phyloP scores from a whole-genome alignment of 1,284 basidiomycete genomes.

The Rhodotorula sp. region DNA sequence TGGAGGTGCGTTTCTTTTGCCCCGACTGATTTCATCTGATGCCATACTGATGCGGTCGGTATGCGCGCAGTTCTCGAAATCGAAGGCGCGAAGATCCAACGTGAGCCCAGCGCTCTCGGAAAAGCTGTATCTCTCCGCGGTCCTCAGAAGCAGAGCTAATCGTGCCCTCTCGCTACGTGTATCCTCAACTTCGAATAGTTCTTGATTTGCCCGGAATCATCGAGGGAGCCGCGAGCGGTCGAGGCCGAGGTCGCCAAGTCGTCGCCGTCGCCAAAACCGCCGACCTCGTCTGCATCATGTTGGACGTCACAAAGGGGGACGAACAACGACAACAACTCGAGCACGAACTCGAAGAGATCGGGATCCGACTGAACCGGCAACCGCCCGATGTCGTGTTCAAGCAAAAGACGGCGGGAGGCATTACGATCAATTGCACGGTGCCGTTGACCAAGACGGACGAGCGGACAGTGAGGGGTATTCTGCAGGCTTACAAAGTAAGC shows the following conservation, averaged over 20 bases:
- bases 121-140: no score
- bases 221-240: conserved; percentile 89
- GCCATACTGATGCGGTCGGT: rapidly evolving
- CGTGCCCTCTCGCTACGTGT: no score
- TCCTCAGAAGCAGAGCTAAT: no score
- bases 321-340: conserved; percentile 87
- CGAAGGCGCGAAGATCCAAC: conserved; percentile 86
- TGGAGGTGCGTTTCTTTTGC: conserved; percentile 53
- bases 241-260: conserved; percentile 92
- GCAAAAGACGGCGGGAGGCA: conserved; percentile 40
- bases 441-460: conserved; percentile 94
- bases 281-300: conserved; percentile 86
- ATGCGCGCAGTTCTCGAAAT: conserved; percentile 70
- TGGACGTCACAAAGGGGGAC: conserved; percentile 93
- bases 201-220: conserved; percentile 97
- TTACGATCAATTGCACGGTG: conserved; percentile 56
- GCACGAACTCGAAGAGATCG: conserved; percentile 91
- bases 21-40: neutral
- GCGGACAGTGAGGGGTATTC: conserved; percentile 69
- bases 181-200: conserved; percentile 48
- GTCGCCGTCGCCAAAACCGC: conserved; percentile 75
- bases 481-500: conserved; percentile 36
- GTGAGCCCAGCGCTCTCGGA: conserved; percentile 34
- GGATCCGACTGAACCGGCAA: conserved; percentile 86
- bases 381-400: conserved; percentile 69